Percentiles rank a stretch among this genome's conserved stretches.
These are phyloP conservation scores for Colletotrichum cuscutae DNA, from an alignment of 2,329 filamentous ascomycete species.

Conservation along the genomic window DNA sequence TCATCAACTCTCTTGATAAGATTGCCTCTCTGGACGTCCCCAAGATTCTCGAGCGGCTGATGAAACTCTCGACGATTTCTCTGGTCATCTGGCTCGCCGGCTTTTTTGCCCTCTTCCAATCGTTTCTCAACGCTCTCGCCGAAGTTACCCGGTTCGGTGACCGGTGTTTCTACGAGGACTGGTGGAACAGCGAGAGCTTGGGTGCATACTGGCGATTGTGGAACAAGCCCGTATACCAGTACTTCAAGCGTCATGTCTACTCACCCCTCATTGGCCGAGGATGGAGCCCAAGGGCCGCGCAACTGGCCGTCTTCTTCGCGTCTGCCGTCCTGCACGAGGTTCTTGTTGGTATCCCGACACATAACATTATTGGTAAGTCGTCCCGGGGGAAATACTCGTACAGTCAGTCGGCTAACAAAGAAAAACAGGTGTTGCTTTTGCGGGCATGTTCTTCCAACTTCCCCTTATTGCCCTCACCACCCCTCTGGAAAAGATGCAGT, in stretches of 20 bases:
- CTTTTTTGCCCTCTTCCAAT: slow-evolving; percentile 97
- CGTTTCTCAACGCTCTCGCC: slow-evolving; percentile 88
- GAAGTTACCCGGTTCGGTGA: slow-evolving; percentile 93
- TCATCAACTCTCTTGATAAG: slow-evolving; percentile 90
- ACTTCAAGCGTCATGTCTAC: slow-evolving; percentile 96
- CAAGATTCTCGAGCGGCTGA: slow-evolving; percentile 86
- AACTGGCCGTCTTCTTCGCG: slow-evolving; percentile 85
- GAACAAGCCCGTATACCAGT: slow-evolving; percentile 98
- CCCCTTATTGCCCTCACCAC: slow-evolving; percentile 86
- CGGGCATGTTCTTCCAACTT: slow-evolving; percentile 93
- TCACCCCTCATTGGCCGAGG: slow-evolving; percentile 87
- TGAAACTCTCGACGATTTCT: slow-evolving; percentile 96
- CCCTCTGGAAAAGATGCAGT: slow-evolving; percentile 81
- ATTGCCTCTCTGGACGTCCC: slow-evolving; percentile 83
- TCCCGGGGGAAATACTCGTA: too few relatives aligned
- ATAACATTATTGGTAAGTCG: slow-evolving; percentile 83
- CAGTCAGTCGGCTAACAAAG: neutral
- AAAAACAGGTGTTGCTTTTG: slow-evolving; percentile 81
- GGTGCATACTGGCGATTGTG: slow-evolving; percentile 94
- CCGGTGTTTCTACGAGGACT: slow-evolving; percentile 94
- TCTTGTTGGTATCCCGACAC: slow-evolving; percentile 92
- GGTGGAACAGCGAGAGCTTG: slow-evolving; percentile 94
- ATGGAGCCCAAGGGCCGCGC: slow-evolving; percentile 76
- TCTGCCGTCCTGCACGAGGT: slow-evolving; percentile 93
- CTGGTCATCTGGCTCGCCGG: slow-evolving; percentile 97